phyloP scores from a whole-genome alignment of 1,284 basidiomycete genomes.

The Malassezia japonica region DNA sequence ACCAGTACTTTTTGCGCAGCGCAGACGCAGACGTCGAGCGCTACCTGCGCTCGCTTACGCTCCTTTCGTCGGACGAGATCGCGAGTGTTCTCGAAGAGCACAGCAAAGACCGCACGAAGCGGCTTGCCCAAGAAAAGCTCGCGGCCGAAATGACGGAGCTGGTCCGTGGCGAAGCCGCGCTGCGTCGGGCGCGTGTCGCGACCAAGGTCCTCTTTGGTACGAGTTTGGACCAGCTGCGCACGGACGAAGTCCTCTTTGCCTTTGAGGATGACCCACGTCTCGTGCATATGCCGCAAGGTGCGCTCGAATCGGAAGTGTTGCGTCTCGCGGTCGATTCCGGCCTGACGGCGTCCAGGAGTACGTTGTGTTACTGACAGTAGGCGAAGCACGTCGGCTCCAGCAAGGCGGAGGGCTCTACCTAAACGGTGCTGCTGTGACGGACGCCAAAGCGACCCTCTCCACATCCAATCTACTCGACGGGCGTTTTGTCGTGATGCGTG shows the following conservation, averaged over 20 bases:
- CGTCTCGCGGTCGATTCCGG: neutral
- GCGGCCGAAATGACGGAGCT: constrained; percentile 80
- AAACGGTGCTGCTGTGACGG: constrained; percentile 9
- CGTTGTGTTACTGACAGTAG: constrained; percentile 10
- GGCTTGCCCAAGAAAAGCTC: constrained; percentile 65
- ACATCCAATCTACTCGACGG: constrained; percentile 3
- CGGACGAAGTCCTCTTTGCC: constrained; percentile 55
- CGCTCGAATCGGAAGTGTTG: neutral
- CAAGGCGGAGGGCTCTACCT: constrained; percentile 17
- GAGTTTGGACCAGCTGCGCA: constrained; percentile 52
- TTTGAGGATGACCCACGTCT: constrained; percentile 56
- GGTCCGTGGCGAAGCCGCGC: constrained; percentile 51
- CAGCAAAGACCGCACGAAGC: constrained; percentile 55
- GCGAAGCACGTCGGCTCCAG: constrained; percentile 14
- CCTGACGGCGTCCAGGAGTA: constrained; percentile 12
- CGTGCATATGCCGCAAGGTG: constrained; percentile 5
- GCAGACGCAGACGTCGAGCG: constrained; percentile 71
- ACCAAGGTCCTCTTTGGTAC: constrained; percentile 59
- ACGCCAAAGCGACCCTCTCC: neutral
- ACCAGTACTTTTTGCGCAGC: constrained; percentile 77
- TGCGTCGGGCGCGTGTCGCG: constrained; percentile 56
- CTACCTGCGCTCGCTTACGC: constrained; percentile 74
- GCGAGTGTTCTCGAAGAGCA: constrained; percentile 58
- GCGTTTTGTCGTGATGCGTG: constrained; percentile 13
- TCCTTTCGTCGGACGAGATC: constrained; percentile 61